Evolutionary conservation across 352 stramenopile species (phyloP).

Genomic region (Pythium aristosporum): DNA sequence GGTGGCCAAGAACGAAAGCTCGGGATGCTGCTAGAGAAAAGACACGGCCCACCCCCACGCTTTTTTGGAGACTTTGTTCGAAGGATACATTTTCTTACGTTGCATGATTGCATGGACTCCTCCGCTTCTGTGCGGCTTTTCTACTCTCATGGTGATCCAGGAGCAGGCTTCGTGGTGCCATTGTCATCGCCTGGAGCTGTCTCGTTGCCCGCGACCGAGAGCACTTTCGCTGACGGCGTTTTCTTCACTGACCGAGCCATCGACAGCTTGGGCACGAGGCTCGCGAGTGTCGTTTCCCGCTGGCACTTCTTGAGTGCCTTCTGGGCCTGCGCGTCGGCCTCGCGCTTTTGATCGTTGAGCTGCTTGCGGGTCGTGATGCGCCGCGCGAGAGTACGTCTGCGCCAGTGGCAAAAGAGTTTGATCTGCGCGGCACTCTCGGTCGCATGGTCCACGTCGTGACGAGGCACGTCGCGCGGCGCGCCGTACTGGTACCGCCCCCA

Average conservation of each 20-base stretch:
- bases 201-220: conserved; percentile 6
- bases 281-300: conserved; percentile 4
- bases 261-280: conserved; percentile 16
- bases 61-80: neutral
- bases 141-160: neutral
- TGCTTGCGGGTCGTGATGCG: conserved; percentile 42
- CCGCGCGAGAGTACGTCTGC: conserved; percentile 36
- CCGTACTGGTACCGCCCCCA: conserved; percentile 63
- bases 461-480: conserved; percentile 39
- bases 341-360: conserved; percentile 30
- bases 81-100: neutral
- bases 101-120: no score
- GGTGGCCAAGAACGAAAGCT: conserved; percentile 64
- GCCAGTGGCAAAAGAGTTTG: conserved; percentile 58
- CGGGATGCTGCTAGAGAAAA: conserved; percentile 56
- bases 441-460: conserved; percentile 44
- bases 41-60: neutral
- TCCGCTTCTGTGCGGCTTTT: neutral
- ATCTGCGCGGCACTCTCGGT: conserved; percentile 52
- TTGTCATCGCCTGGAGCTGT: neutral
- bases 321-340: conserved; percentile 21
- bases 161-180: neutral
- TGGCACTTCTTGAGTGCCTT: conserved; percentile 28
- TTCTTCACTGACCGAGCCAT: conserved; percentile 13
- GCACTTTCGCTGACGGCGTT: conserved; percentile 9